Evolutionary conservation across 1,284 basidiomycete species (phyloP).

Genomic region (Marasmius oreades): DNA sequence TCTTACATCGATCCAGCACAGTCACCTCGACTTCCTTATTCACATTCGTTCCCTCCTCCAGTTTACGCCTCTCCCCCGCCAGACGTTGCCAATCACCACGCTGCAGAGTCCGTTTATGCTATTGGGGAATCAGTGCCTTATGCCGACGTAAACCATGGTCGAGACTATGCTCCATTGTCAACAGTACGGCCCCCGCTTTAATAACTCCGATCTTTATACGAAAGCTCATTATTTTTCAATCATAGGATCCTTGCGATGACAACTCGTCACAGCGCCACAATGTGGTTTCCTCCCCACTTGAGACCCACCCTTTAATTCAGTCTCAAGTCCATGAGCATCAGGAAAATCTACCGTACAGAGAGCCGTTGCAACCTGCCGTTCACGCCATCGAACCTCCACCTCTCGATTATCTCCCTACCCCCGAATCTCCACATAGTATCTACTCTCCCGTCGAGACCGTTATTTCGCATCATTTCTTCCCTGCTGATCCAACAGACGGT

Average conservation of each 20-base stretch:
- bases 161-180: background rate
- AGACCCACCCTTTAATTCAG: background rate
- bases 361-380: slow-evolving; percentile 1
- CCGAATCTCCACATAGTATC: background rate
- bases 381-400: background rate
- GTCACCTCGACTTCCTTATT: background rate
- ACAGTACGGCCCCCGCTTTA: background rate
- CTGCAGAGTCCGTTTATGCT: background rate
- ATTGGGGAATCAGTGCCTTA: background rate
- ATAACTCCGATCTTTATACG: background rate
- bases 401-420: slow-evolving; percentile 2
- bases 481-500: slow-evolving; percentile 3
- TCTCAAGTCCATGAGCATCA: background rate
- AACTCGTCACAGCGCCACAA: background rate
- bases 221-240: background rate
- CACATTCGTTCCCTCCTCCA: background rate
- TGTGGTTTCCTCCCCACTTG: background rate
- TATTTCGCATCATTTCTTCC: slow-evolving; percentile 1
- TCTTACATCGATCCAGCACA: background rate
- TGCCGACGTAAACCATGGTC: slow-evolving; percentile 2
- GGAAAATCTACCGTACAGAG: slow-evolving; percentile 6
- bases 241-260: background rate
- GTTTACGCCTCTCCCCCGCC: background rate
- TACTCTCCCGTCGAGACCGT: slow-evolving; percentile 6
- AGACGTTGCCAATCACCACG: background rate